Base-by-base conservation (phyloP, 1,284 basidiomycete species). In the Cystobasidium sp. region DNA sequence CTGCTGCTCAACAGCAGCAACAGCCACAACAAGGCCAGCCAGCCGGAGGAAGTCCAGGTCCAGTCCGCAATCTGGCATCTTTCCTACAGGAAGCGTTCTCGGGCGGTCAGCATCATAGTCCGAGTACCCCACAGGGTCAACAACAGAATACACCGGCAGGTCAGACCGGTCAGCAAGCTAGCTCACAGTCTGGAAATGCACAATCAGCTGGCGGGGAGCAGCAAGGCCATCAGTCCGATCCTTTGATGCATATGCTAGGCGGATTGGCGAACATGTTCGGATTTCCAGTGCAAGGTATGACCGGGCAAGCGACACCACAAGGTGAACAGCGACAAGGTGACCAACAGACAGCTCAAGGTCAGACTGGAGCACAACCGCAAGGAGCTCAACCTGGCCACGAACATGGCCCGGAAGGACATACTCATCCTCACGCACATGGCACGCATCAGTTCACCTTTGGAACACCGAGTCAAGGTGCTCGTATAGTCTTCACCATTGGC, bases 71-170 rank as follows among this genome's bases (percentile, higher is more conserved):
- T 37, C 43, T 73, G 14, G 70, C 70, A 43, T 73, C 70, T 56
- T 73, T 73, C 63, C 53, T 73, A 10, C 56, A 59, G 43, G 70
- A 73, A 66, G 70, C 70, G 5, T 73, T 73, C 49, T 22, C 56
- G 6, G 56, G 55, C 3, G 68, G 58, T 8, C 44, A 47, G 3
- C 31, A 37, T 12, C 12, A 43, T 9, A 16, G n/a, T 37, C 39
- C 6, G 5, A 44, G 58, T 18, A 10, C 20, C 3, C 53, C 37
- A 20, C 63, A 52, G 46, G 22, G 44, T 22, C 65, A 52, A 39
- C 46, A 52, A 12, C 56, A 59, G 9, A 18, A 2, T 22, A 9
- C 56, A 3, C 6, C 37, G n/a, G 9, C 3, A 12, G 20, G 16
- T n/a, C 56, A 41, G 31, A 59, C 56, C 7, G 56, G 39, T 14